phyloP scores from a whole-genome alignment of 2,329 filamentous ascomycete species.

The Byssothecium circinans region DNA sequence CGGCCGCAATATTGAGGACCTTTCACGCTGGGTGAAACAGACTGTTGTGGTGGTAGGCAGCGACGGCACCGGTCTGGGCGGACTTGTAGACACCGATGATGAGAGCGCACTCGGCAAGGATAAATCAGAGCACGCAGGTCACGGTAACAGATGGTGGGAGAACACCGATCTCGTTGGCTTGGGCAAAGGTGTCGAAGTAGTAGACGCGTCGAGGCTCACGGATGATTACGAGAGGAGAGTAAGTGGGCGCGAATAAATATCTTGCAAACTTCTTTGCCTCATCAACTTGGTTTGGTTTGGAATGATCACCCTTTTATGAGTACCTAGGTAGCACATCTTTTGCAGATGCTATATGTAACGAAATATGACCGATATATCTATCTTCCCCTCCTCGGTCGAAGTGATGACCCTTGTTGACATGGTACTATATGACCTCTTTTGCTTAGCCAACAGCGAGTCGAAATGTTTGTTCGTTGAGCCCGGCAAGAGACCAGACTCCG shows the following conservation, averaged over 20 bases:
- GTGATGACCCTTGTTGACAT: too few species aligned
- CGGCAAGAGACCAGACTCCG: too few species aligned
- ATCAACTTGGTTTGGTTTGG: slow-evolving; percentile 5
- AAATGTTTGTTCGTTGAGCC: too few species aligned
- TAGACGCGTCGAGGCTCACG: slow-evolving; percentile 77
- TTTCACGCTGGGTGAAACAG: slow-evolving; percentile 63
- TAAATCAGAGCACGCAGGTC: slow-evolving; percentile 38
- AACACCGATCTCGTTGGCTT: slow-evolving; percentile 78
- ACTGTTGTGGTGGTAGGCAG: slow-evolving; percentile 62
- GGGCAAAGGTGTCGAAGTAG: slow-evolving; percentile 84
- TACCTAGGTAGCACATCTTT: neutral
- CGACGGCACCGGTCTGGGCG: slow-evolving; percentile 45
- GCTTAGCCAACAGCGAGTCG: too few species aligned
- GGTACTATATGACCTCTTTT: too few species aligned
- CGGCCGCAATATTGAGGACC: slow-evolving; percentile 71
- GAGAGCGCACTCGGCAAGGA: slow-evolving; percentile 49
- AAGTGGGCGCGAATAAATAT: slow-evolving; percentile 56
- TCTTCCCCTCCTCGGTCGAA: too few species aligned
- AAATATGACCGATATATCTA: slow-evolving; percentile 3
- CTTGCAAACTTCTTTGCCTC: neutral
- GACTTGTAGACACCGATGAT: slow-evolving; percentile 62
- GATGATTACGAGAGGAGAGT: slow-evolving; percentile 87
- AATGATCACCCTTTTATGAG: slow-evolving; percentile 11
- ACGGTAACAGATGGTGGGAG: slow-evolving; percentile 71
- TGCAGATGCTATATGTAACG: neutral